phyloP scores from a whole-genome alignment of 2,329 filamentous ascomycete species.

The Fusarium bactridioides region DNA sequence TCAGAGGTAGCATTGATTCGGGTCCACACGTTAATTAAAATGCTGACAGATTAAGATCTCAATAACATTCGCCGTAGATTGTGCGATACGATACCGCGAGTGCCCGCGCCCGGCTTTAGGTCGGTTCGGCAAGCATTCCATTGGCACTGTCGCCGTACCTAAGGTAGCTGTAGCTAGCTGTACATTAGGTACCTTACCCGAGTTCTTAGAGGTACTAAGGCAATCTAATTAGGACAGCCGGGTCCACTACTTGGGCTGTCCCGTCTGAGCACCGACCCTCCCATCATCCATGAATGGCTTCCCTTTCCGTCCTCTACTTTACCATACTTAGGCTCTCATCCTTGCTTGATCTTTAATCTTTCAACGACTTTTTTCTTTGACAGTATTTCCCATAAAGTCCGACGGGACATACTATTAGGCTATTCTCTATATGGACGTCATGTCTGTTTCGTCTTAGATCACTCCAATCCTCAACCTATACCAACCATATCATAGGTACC shows the following conservation, averaged over 20 bases:
- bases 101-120: not conserved
- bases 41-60: not conserved
- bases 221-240: not conserved
- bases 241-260: constrained; percentile 30
- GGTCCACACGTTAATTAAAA: constrained; percentile 4
- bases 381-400: constrained; percentile 4
- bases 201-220: not conserved
- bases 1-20: not conserved
- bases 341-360: constrained; percentile 14
- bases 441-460: not conserved
- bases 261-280: constrained; percentile 24
- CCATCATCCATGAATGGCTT: constrained; percentile 15
- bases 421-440: not conserved
- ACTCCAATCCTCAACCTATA: not conserved
- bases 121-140: not conserved
- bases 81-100: not conserved
- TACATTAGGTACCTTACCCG: not conserved
- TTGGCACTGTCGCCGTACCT: not conserved
- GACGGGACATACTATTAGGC: not conserved
- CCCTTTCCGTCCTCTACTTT: constrained; percentile 26
- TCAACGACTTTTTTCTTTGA: not conserved
- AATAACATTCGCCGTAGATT: not conserved
- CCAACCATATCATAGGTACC: not conserved
- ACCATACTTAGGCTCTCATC: constrained; percentile 5
- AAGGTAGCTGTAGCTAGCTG: not conserved